phyloP scores from a whole-genome alignment of 495 filamentous ascomycete genomes.

The Talaromyces adpressus region DNA sequence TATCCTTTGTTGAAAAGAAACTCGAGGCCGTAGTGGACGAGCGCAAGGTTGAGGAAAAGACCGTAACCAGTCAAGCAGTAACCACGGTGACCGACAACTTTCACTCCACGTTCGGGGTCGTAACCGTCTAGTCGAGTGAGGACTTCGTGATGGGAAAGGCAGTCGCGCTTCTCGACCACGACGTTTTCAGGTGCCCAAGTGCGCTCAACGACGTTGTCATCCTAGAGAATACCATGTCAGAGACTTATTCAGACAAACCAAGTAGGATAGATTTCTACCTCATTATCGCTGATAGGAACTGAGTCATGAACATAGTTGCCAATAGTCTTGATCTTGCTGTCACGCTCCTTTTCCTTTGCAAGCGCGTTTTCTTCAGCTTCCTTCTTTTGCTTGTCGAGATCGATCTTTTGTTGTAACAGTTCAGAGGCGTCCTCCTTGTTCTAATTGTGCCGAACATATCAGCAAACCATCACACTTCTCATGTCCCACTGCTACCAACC shows the following conservation, averaged over 20 bases:
- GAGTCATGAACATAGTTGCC: conserved; percentile 92
- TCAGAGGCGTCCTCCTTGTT: conserved; percentile 78
- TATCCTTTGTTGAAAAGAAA: conserved; percentile 74
- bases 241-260: neutral
- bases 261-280: conserved; percentile 44
- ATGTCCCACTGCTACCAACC: conserved; percentile 30
- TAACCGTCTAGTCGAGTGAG: conserved; percentile 82
- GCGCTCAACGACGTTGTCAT: conserved; percentile 70
- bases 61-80: conserved; percentile 89
- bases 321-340: conserved; percentile 72
- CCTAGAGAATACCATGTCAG: conserved; percentile 31
- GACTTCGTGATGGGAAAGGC: conserved; percentile 92
- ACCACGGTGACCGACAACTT: conserved; percentile 91
- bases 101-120: conserved; percentile 87
- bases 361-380: conserved; percentile 62
- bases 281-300: conserved; percentile 85
- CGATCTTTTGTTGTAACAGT: conserved; percentile 65
- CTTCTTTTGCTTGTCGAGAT: conserved; percentile 74
- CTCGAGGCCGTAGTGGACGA: conserved; percentile 90
- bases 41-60: conserved; percentile 85
- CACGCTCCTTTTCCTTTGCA: conserved; percentile 65
- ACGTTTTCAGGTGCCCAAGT: conserved; percentile 74
- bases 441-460: conserved; percentile 25
- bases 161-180: conserved; percentile 58
- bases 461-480: neutral